Conservation (phyloP, 345 rosid genomes). For the Populus ilicifolia region DNA sequence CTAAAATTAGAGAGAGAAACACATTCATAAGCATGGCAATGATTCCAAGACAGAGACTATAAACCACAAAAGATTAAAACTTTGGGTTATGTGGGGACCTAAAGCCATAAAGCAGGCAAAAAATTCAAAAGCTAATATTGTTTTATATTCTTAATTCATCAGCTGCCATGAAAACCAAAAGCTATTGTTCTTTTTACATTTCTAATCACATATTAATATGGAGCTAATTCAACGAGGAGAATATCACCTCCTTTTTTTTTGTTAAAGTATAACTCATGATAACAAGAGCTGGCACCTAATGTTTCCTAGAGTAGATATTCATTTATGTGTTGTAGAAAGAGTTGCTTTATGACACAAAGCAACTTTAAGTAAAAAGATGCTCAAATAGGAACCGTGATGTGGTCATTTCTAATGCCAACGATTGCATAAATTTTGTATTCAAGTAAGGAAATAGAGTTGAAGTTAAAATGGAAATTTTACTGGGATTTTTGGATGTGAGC, state of each 20-base stretch:
- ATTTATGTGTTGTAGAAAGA: neutral
- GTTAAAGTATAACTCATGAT: neutral
- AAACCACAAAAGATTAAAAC: neutral
- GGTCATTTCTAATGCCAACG: neutral
- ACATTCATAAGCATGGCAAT: neutral
- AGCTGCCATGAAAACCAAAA: neutral
- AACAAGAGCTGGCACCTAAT: neutral
- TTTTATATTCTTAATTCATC: neutral
- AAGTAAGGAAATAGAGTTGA: neutral
- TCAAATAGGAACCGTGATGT: neutral
- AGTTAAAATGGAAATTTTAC: slow-evolving; percentile 33
- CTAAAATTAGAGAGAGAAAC: slow-evolving; percentile 26
- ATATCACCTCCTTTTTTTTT: neutral
- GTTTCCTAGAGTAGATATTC: neutral
- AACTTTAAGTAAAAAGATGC: neutral
- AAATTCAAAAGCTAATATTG: neutral
- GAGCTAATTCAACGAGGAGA: neutral
- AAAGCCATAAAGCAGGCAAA: neutral
- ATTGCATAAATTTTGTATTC: neutral
- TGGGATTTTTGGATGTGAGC: slow-evolving; percentile 59
- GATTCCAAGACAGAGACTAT: neutral
- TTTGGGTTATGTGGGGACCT: neutral
- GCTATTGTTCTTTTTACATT: neutral
- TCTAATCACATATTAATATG: neutral
- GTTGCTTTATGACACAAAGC: neutral